Evolutionary conservation across 345 rosid genomes (phyloP).

Genomic region (Arabis hirsuta): DNA sequence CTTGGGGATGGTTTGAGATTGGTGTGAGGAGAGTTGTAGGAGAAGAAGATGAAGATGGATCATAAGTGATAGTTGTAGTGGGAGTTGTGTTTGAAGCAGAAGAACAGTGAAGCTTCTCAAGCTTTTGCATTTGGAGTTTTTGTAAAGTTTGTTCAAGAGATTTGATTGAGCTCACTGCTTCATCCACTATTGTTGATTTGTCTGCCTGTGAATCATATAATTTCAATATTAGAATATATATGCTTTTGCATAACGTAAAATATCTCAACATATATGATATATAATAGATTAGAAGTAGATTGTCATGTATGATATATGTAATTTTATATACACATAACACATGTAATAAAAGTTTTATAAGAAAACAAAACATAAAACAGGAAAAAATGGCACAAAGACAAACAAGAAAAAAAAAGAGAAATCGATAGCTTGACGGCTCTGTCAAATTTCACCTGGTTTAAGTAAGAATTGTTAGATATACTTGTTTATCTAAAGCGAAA

Average conservation of each 20-base stretch:
- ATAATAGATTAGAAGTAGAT: too few relatives aligned
- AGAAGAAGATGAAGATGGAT: constrained; percentile 45
- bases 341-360: too few relatives aligned
- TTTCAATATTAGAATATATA: constrained; percentile 16
- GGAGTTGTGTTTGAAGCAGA: constrained; percentile 35
- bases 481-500: neutral
- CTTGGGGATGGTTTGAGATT: constrained; percentile 31
- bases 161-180: constrained; percentile 60
- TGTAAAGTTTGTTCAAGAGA: constrained; percentile 51
- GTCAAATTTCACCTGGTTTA: constrained; percentile 2
- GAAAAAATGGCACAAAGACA: constrained; percentile 7
- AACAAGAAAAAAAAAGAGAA: constrained; percentile 6
- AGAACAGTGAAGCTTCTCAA: constrained; percentile 50
- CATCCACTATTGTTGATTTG: constrained; percentile 72
- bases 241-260: constrained; percentile 17
- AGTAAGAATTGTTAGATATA: constrained; percentile 6
- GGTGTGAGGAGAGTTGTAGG: constrained; percentile 41
- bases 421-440: constrained; percentile 15
- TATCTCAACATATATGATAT: too few relatives aligned
- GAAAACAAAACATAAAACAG: too few relatives aligned
- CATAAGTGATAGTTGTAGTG: constrained; percentile 28
- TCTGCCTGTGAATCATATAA: constrained; percentile 55
- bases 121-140: constrained; percentile 54
- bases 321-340: too few relatives aligned
- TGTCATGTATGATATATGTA: too few relatives aligned